Conservation (phyloP, 805 yeast species). For the Kodamaea fukazawae region DNA sequence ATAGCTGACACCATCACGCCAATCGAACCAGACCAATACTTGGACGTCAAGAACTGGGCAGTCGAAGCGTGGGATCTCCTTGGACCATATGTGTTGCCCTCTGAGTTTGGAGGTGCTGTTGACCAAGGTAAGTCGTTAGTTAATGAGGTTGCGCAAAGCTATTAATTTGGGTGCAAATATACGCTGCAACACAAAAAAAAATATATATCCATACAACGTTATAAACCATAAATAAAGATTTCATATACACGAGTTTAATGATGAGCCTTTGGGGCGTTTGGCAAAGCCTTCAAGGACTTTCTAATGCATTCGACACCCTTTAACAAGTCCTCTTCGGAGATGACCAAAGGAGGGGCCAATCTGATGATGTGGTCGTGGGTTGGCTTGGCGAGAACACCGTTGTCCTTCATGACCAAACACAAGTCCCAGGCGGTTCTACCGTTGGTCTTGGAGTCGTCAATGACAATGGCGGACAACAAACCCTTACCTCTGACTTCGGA, state of each 20-base stretch:
- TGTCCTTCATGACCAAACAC: conserved; percentile 81
- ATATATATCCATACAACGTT: too few species aligned
- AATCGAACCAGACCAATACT: too few species aligned
- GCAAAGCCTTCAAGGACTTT: conserved; percentile 52
- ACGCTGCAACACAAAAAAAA: too few species aligned
- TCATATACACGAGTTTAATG: conserved; percentile 27
- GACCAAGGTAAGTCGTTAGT: background rate
- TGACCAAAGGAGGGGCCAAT: conserved; percentile 93
- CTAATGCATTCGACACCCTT: conserved; percentile 78
- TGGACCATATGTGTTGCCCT: too few species aligned
- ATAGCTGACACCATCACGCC: too few species aligned
- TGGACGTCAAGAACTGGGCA: too few species aligned
- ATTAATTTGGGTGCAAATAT: background rate
- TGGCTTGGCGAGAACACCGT: conserved; percentile 92
- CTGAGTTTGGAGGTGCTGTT: conserved; percentile 1
- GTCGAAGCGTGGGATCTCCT: too few species aligned
- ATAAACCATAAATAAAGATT: too few species aligned
- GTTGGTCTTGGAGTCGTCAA: conserved; percentile 76
- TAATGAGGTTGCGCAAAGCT: background rate
- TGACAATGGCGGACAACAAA: conserved; percentile 84
- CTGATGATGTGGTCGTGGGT: conserved; percentile 95
- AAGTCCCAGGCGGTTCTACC: conserved; percentile 97
- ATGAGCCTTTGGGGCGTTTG: conserved; percentile 48
- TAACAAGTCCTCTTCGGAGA: conserved; percentile 78
- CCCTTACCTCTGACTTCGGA: conserved; percentile 81